Conservation (phyloP, 768 basidiomycete species). For the Sporobolomyces phaffii region DNA sequence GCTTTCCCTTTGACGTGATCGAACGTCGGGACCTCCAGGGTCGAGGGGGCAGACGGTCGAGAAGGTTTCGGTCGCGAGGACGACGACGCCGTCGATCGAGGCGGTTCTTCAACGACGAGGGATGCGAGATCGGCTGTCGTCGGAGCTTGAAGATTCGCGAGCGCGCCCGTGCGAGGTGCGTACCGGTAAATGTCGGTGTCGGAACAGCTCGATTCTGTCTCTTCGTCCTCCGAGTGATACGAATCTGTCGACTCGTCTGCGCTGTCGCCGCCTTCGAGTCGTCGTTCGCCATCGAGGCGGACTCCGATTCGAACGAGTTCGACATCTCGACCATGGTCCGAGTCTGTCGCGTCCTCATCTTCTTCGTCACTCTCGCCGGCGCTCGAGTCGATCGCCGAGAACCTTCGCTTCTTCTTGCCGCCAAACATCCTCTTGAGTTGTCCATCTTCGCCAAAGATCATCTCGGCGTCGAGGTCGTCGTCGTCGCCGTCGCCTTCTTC, state of each 20-base stretch:
- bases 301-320: slow-evolving; percentile 40
- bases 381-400: slow-evolving; percentile 16
- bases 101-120: slow-evolving; percentile 15
- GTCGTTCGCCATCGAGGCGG: slow-evolving; percentile 16
- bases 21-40: not conserved
- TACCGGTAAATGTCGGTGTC: slow-evolving; percentile 35
- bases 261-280: not conserved
- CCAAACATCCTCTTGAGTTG: slow-evolving; percentile 23
- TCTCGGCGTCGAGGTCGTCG: slow-evolving; percentile 24
- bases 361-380: slow-evolving; percentile 27
- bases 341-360: slow-evolving; percentile 35
- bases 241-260: not conserved
- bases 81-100: not conserved
- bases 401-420: not conserved
- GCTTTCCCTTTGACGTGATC: not conserved
- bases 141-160: slow-evolving; percentile 32
- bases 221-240: slow-evolving; percentile 22
- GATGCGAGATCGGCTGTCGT: slow-evolving; percentile 33
- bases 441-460: slow-evolving; percentile 27
- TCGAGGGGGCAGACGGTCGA: not conserved
- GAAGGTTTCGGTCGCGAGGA: not conserved
- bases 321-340: slow-evolving; percentile 33
- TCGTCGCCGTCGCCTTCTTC: not conserved
- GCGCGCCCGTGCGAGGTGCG: slow-evolving; percentile 31
- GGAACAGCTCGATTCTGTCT: slow-evolving; percentile 36